Evolutionary conservation across 257 asterid species (phyloP).

Genomic region (Voacanga thouarsii): DNA sequence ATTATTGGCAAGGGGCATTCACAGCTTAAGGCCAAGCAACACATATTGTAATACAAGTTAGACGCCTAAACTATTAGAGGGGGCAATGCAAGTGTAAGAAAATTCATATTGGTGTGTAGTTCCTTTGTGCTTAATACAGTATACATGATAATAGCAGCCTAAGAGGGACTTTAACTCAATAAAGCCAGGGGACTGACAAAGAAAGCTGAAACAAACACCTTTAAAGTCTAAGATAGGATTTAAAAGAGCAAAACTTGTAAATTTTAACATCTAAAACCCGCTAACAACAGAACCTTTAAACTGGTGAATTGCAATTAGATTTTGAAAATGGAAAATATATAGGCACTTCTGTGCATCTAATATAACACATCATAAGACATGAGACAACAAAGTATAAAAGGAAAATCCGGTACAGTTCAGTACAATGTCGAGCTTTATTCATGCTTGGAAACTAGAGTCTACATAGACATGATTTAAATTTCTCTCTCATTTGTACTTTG

Average conservation of each 20-base stretch:
- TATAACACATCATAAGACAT: not conserved
- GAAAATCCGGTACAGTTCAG: not conserved
- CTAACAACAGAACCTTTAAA: not conserved
- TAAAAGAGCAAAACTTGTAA: not conserved
- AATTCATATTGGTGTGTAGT: not conserved
- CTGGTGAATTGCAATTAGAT: not conserved
- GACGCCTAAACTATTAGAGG: not conserved
- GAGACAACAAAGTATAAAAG: not conserved
- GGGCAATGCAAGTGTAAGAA: not conserved
- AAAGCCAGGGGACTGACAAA: not conserved
- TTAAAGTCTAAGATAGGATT: too few species aligned
- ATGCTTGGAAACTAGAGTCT: not conserved
- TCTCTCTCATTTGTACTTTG: too few species aligned
- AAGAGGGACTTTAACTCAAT: not conserved
- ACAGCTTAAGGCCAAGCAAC: slow-evolving; percentile 1
- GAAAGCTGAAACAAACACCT: too few species aligned
- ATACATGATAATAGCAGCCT: not conserved
- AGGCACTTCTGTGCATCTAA: not conserved
- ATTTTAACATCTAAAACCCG: not conserved
- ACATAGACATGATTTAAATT: too few species aligned
- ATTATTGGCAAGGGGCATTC: not conserved
- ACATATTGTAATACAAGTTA: not conserved
- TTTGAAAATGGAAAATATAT: not conserved
- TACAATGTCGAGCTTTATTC: not conserved
- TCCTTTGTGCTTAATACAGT: too few species aligned